phyloP scores from a whole-genome alignment of 1,284 basidiomycete genomes.

The Sporisorium iseilematis-ciliati region DNA sequence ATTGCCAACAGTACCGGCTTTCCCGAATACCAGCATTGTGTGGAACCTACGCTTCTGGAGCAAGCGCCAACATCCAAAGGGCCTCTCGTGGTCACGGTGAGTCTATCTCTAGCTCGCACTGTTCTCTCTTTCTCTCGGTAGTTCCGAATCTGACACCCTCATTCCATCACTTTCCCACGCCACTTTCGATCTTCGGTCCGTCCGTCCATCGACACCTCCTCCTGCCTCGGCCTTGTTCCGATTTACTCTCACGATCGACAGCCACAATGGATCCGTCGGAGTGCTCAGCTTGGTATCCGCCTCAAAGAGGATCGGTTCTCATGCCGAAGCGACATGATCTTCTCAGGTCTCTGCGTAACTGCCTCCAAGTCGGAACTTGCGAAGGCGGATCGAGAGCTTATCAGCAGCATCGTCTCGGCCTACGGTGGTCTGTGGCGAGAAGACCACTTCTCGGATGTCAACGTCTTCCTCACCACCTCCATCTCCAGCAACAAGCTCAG shows the following conservation, averaged over 20 bases:
- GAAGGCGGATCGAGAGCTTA: conserved; percentile 77
- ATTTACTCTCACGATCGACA: conserved; percentile 12
- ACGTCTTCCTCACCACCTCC: conserved; percentile 79
- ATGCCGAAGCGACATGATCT: conserved; percentile 80
- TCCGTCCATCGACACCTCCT: conserved; percentile 12
- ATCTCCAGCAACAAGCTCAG: conserved; percentile 36
- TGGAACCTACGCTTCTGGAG: conserved; percentile 36
- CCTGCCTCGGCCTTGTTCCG: conserved; percentile 11
- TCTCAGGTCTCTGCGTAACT: conserved; percentile 81
- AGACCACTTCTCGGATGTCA: conserved; percentile 83
- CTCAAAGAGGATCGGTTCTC: conserved; percentile 76
- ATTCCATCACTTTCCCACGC: conserved; percentile 3
- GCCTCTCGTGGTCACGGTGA: conserved; percentile 44
- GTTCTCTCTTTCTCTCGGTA: not conserved
- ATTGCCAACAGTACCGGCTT: conserved; percentile 75
- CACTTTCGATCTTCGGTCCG: conserved; percentile 10
- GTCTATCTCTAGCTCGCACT: not conserved
- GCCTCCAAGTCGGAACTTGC: conserved; percentile 73
- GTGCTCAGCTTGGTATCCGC: conserved; percentile 36
- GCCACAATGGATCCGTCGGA: conserved; percentile 59
- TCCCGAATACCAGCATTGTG: conserved; percentile 71
- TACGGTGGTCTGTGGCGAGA: conserved; percentile 85
- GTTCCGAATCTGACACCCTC: conserved; percentile 18
- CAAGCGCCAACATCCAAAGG: conserved; percentile 6
- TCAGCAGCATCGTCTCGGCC: conserved; percentile 78